A percentile compares a stretch with the other conserved stretches of the same genome.
phyloP scores from a whole-genome alignment of 257 asterid species.

The Marsdenia floribunda region DNA sequence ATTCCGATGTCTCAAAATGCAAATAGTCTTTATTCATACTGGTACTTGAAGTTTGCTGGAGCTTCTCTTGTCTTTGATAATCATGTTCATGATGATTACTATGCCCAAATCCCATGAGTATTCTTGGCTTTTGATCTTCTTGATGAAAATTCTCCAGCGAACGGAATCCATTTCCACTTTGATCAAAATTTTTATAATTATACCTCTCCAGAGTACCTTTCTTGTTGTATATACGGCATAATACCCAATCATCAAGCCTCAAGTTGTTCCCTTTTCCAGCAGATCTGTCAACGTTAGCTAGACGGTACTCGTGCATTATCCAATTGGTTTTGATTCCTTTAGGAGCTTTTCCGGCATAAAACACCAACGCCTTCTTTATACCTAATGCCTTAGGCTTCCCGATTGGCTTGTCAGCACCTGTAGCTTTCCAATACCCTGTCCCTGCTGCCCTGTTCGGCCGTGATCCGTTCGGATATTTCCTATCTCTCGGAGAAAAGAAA shows the following conservation, averaged over 20 bases:
- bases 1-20: slow-evolving; percentile 36
- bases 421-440: slow-evolving; percentile 67
- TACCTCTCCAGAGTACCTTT: slow-evolving; percentile 54
- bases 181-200: not conserved
- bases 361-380: slow-evolving; percentile 67
- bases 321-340: slow-evolving; percentile 62
- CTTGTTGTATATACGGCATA: slow-evolving; percentile 72
- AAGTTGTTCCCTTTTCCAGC: slow-evolving; percentile 44
- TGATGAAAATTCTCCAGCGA: slow-evolving; percentile 32
- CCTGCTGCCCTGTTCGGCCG: slow-evolving; percentile 69
- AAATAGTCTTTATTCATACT: slow-evolving; percentile 20
- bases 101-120: slow-evolving; percentile 6
- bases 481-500: slow-evolving; percentile 62
- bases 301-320: slow-evolving; percentile 74
- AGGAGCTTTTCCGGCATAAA: slow-evolving; percentile 66
- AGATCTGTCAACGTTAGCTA: slow-evolving; percentile 65
- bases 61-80: slow-evolving; percentile 12
- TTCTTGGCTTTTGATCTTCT: slow-evolving; percentile 27
- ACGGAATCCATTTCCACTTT: slow-evolving; percentile 7
- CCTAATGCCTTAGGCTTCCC: slow-evolving; percentile 55
- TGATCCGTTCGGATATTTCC: slow-evolving; percentile 72
- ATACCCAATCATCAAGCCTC: slow-evolving; percentile 77
- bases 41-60: slow-evolving; percentile 10
- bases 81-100: not conserved
- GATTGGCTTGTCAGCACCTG: slow-evolving; percentile 74